Conservation (phyloP, 768 basidiomycete species). For the Ephemerocybe angulata region DNA sequence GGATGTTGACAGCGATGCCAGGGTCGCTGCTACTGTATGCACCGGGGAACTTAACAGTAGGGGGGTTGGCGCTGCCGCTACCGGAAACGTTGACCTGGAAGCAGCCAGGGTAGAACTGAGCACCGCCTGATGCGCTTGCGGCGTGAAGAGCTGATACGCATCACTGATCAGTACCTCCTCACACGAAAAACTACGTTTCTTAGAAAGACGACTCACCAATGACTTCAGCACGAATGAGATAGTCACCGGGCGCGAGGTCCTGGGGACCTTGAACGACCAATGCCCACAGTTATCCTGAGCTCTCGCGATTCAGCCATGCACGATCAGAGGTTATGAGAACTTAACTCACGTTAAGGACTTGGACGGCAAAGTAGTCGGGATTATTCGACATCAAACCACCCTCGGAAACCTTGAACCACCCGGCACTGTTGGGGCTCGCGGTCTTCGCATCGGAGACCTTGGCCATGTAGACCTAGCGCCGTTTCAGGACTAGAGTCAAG, state of each 20-base stretch:
- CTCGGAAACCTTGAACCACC: conserved; percentile 53
- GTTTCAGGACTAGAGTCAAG: conserved; percentile 4
- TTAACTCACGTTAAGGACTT: conserved; percentile 29
- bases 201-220: conserved; percentile 31
- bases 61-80: conserved; percentile 31
- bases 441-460: conserved; percentile 42
- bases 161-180: too few relatives aligned
- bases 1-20: conserved; percentile 46
- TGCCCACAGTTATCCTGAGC: conserved; percentile 49
- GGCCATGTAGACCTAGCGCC: conserved; percentile 41
- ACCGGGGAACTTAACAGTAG: conserved; percentile 41
- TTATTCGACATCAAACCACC: conserved; percentile 46
- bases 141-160: conserved; percentile 46
- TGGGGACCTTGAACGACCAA: conserved; percentile 43
- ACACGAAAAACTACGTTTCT: too few relatives aligned
- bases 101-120: conserved; percentile 45
- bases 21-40: conserved; percentile 38
- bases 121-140: conserved; percentile 35
- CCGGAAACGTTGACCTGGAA: conserved; percentile 37
- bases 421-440: conserved; percentile 38
- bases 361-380: conserved; percentile 43
- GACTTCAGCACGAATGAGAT: conserved; percentile 44
- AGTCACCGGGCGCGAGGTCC: conserved; percentile 40
- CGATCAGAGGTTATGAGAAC: too few relatives aligned
- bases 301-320: conserved; percentile 27